Percentiles rank a stretch among this genome's conserved stretches.
Conservation (phyloP, 257 asterid species). For the Cynanchum wilfordii region DNA sequence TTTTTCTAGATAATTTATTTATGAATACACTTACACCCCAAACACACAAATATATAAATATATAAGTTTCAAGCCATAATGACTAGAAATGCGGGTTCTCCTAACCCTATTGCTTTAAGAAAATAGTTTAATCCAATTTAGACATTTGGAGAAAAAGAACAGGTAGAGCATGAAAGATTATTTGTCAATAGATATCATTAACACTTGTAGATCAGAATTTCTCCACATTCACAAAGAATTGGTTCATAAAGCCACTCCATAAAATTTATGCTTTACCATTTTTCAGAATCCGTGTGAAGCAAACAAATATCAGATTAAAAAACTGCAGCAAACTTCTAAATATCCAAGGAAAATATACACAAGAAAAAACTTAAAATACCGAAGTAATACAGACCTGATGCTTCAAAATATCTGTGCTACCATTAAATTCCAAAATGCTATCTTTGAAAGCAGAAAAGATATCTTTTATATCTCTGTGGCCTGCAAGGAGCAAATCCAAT, state of each 20-base stretch:
- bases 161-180: neutral
- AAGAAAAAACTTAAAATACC: neutral
- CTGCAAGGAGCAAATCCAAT: constrained; percentile 46
- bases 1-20: neutral
- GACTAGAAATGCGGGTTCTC: neutral
- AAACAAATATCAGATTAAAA: neutral
- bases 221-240: neutral
- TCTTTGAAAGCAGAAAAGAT: constrained; percentile 61
- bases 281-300: neutral
- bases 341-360: neutral
- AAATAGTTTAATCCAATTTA: neutral
- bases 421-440: constrained; percentile 48
- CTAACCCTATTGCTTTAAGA: constrained; percentile 1
- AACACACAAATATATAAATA: neutral
- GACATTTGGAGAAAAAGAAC: no score
- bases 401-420: constrained; percentile 43
- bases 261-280: neutral
- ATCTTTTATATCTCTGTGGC: constrained; percentile 76
- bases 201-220: neutral
- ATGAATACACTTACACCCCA: neutral
- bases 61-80: neutral
- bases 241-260: neutral
- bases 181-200: neutral
- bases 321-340: neutral
- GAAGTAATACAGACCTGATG: constrained; percentile 55